Evolutionary conservation across 129 eudicot genomes (phyloP), one percentile per base, ranked within the genome.

Genomic region (Flaveria ramosissima): DNA sequence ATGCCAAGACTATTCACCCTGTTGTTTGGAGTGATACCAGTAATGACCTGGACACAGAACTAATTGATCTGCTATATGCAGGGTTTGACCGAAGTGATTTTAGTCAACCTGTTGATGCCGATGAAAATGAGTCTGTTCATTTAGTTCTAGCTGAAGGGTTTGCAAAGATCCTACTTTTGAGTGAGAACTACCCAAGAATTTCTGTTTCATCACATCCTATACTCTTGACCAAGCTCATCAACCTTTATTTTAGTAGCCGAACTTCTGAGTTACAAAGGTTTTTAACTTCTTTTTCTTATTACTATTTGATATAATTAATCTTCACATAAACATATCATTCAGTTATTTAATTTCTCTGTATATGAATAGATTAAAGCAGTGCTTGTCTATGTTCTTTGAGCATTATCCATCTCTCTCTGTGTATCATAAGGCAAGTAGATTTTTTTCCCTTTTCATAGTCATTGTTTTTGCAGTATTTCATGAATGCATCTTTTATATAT

Each of bases 361-460:
- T 60, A 30, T 74, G 16, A 67, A 19, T 57, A 94, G 97, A 90
- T 86, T 95, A 83, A 89, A 89, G 48, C 99, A 95, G 84, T 91
- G 99, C 70, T 83, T 95, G 1, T 95, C 96, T 0, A 96, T 95
- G 56, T 91, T 91, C 81, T 91, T 95, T 78, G 99, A 91, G 92
- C n/a, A 91, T 80, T 95, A 86, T 77, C 90, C 99, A 67, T 87
- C 92, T 26, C 85, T 95, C n/a, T 95, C 99, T 9, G 78, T 80
- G 32, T 87, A 86, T 79, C 94, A 95, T 81, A 95, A 95, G 99
- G 99, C 84, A 88, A 83, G 88, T 83, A 21, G 62, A 30, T 43
- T 32, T 26, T 41, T 63, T 24, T 26, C 6, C 6, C 6, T 1
- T 21, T 6, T 65, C n/a, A 8, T 36, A 21, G 1, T 36, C 13